Conservation (phyloP, 768 basidiomycete species). For the Lepiota brunneoincarnata region DNA sequence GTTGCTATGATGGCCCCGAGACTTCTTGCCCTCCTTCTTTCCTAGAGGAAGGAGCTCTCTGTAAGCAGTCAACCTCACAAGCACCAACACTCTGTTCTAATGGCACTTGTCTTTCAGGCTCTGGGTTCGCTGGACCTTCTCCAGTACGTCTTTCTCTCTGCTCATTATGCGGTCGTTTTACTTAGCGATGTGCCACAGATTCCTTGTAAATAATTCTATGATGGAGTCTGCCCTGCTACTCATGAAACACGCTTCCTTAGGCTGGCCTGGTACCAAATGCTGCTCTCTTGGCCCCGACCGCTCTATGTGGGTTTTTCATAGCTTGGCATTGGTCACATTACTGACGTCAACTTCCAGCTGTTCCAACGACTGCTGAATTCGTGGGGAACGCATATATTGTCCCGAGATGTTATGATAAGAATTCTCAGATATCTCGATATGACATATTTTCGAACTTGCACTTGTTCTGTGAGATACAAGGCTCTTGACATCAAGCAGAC, state of each 20-base stretch:
- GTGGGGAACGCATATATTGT: not conserved
- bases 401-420: no score
- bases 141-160: no score
- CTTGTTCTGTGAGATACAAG: not conserved
- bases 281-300: slow-evolving; percentile 21
- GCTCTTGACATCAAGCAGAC: not conserved
- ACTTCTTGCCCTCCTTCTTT: slow-evolving; percentile 17
- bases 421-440: no score
- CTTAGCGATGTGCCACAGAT: not conserved
- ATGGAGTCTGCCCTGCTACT: not conserved
- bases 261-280: slow-evolving; percentile 21
- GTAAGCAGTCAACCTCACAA: slow-evolving; percentile 3
- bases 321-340: no score
- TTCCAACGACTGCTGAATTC: not conserved
- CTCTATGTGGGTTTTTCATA: slow-evolving; percentile 18
- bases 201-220: slow-evolving; percentile 8
- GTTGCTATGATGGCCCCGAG: slow-evolving; percentile 16
- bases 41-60: slow-evolving; percentile 15
- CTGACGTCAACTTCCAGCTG: not conserved
- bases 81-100: not conserved
- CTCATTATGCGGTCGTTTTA: no score
- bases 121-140: slow-evolving; percentile 15
- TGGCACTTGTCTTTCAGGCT: slow-evolving; percentile 3
- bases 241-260: slow-evolving; percentile 11
- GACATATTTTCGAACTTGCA: no score